Percentiles rank a stretch among this genome's conserved stretches.
Evolutionary conservation across 768 basidiomycete genomes (phyloP).

Genomic region (Boletus reticulatus): DNA sequence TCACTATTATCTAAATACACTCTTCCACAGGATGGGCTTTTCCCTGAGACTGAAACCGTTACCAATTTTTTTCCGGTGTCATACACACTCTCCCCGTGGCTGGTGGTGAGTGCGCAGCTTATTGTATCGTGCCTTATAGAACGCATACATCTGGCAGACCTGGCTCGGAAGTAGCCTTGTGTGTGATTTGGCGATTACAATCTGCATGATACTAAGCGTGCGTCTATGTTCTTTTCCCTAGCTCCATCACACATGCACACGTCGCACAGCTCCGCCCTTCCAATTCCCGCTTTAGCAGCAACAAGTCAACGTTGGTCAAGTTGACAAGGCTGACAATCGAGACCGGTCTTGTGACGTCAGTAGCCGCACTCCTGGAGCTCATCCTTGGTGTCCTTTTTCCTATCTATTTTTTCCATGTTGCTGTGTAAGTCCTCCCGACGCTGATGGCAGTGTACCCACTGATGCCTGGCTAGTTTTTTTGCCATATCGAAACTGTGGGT

Average conservation of each 20-base stretch:
- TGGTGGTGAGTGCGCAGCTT: constrained; percentile 7
- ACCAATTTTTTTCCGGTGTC: too few species aligned
- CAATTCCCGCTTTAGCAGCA: not conserved
- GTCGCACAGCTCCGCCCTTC: constrained; percentile 12
- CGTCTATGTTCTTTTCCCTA: not conserved
- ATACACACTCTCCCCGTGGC: not conserved
- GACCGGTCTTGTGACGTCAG: constrained; percentile 22
- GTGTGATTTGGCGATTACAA: constrained; percentile 21
- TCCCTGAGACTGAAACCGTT: too few species aligned
- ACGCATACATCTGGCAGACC: constrained; percentile 2
- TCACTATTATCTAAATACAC: too few species aligned
- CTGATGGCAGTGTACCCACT: not conserved
- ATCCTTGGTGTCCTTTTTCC: constrained; percentile 4
- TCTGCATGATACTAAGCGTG: constrained; percentile 18
- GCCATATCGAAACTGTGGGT: constrained; percentile 15
- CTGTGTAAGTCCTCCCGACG: constrained; percentile 13
- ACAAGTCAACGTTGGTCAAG: not conserved
- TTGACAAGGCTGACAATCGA: constrained; percentile 23
- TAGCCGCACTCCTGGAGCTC: constrained; percentile 18
- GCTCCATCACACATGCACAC: not conserved
- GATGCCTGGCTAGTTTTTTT: constrained; percentile 7
- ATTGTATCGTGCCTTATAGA: too few species aligned
- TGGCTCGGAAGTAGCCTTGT: constrained; percentile 21
- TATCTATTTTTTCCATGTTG: too few species aligned
- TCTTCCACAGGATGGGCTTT: too few species aligned